Evolutionary conservation across 352 stramenopile genomes (phyloP).

Genomic region (Phytopythium litorale): DNA sequence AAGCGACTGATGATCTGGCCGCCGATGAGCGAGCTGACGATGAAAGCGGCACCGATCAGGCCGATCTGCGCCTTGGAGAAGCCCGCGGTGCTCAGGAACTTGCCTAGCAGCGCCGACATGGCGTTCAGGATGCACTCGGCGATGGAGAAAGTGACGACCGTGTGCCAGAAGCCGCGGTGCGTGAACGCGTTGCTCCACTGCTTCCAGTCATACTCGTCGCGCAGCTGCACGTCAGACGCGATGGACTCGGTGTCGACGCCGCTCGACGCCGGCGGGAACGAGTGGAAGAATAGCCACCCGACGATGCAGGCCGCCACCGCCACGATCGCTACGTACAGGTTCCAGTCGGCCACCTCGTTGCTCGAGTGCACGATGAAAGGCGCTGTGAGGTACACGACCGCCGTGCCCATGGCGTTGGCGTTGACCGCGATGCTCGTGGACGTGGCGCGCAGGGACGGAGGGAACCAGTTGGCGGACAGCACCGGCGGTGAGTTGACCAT

Average conservation of each 20-base stretch:
- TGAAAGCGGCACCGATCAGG: conserved; percentile 63
- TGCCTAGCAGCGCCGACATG: conserved; percentile 66
- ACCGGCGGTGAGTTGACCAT: conserved; percentile 83
- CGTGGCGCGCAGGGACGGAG: conserved; percentile 53
- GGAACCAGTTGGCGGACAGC: conserved; percentile 74
- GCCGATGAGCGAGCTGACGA: conserved; percentile 63
- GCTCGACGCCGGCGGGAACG: conserved; percentile 31
- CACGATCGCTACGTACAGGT: conserved; percentile 34
- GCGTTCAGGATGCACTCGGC: conserved; percentile 68
- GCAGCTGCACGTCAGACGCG: conserved; percentile 48
- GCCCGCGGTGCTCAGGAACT: conserved; percentile 55
- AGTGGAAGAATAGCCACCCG: conserved; percentile 31
- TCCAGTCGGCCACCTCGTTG: conserved; percentile 36
- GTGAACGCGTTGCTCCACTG: conserved; percentile 65
- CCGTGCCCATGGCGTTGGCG: conserved; percentile 66
- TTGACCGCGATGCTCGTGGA: conserved; percentile 74
- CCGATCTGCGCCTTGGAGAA: conserved; percentile 67
- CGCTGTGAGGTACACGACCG: conserved; percentile 49
- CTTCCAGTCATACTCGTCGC: conserved; percentile 68
- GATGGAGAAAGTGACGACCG: conserved; percentile 55
- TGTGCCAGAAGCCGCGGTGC: conserved; percentile 61
- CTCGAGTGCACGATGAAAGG: conserved; percentile 40
- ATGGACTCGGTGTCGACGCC: conserved; percentile 34
- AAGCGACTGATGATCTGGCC: conserved; percentile 65
- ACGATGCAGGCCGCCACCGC: conserved; percentile 16